Evolutionary conservation across 768 basidiomycete species (phyloP).

Genomic region (Mycena capillaripes): DNA sequence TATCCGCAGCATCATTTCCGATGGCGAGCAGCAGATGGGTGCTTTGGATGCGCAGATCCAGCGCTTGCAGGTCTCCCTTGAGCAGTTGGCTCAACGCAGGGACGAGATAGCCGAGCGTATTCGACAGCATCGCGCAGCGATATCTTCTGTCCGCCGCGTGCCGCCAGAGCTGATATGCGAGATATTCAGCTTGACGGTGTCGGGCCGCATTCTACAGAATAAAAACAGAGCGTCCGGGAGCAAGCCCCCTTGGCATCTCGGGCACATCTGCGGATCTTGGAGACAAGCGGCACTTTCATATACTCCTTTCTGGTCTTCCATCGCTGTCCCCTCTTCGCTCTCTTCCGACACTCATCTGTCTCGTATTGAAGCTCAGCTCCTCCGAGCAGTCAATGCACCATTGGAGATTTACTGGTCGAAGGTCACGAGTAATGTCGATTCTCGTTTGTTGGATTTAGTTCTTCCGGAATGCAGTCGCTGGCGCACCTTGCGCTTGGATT

Average conservation of each 20-base stretch:
- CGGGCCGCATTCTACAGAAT: neutral
- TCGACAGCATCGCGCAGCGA: neutral
- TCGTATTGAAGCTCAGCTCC: neutral
- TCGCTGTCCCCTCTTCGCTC: neutral
- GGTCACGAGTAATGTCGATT: neutral
- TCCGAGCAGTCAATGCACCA: neutral
- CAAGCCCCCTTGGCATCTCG: neutral
- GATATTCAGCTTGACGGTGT: neutral
- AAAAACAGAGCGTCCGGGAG: too few relatives aligned
- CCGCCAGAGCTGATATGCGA: conserved; percentile 9
- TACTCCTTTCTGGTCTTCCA: neutral
- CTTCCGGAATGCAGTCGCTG: neutral
- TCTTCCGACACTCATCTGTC: neutral
- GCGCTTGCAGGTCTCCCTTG: neutral
- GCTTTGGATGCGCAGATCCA: neutral
- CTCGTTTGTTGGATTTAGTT: neutral
- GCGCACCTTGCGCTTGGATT: neutral
- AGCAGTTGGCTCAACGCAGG: neutral
- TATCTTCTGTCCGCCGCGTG: neutral
- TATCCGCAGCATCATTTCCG: neutral
- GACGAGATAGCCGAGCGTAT: neutral
- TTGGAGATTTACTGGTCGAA: neutral
- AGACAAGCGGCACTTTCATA: neutral
- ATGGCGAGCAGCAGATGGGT: neutral
- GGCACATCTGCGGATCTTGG: neutral